Base-by-base conservation (phyloP, 2,329 filamentous ascomycete genomes). In the Graphiopsis chlorocephala region DNA sequence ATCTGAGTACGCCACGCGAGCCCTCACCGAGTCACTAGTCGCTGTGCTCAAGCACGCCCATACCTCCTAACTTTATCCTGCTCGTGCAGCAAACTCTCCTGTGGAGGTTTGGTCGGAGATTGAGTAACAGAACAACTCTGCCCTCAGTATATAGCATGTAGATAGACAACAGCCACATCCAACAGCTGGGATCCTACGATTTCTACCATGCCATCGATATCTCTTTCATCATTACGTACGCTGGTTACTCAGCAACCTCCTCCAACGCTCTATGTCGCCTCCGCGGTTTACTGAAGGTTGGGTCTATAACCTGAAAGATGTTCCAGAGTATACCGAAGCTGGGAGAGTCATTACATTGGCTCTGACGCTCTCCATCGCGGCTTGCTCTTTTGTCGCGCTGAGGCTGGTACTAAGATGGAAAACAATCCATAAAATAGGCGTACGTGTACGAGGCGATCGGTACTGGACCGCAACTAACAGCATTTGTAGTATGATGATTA, bases 261-360 rank as follows among this genome's bases (percentile, higher is more conserved):
- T 20, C 38, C 4, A 12, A 29, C 17, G 12, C 17, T 17, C 25
- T 1, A 53, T 53, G 50, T 53, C 26, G 17, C 6, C 50, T n/a
- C 50, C 50, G 12, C 50, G 26, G 4, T 31, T 53, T n/a, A 53
- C 50, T 3, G 2, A 11, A 10, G 50, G 50, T 4, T 53, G 50
- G 50, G 50, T 68, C 6, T 61, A 68, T 56, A 64, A 66, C 42
- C 66, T 68, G 11, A 15, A 62, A n/a, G 50, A 20, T 6, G 26
- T 50, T 15, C 66, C 66, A 26, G 26, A 35, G 2, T 33, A 47
- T 17, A 63, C 64, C 20, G 59, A 68, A 28, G 66, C 64, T 28
- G 50, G 63, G 5, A 57, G 50, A 28, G 60, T 68, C 35, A 64
- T 68, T 42, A 57, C 66, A 4, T 38, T 68, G 15, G 64, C 66